Evolutionary conservation across 177 flowering plant species (phyloP).

Genomic region (Vitis hybrid): DNA sequence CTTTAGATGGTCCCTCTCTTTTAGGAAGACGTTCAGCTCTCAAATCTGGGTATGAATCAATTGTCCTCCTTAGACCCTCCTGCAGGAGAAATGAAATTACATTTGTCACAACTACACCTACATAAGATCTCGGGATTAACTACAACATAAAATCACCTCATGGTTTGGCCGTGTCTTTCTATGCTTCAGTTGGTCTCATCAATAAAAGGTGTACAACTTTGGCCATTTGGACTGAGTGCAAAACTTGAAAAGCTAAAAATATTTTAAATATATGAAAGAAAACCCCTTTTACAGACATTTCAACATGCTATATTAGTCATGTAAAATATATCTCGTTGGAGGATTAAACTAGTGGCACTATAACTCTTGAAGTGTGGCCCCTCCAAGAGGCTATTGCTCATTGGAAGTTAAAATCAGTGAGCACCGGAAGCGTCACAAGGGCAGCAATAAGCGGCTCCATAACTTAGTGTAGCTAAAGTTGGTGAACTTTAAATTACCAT

Average conservation of each 20-base stretch:
- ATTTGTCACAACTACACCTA: not conserved
- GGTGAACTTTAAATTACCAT: not conserved
- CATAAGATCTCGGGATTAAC: not conserved
- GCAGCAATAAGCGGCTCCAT: not conserved
- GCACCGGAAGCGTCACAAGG: not conserved
- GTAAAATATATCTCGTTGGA: not conserved
- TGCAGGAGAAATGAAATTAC: constrained; percentile 25
- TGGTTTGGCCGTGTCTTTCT: no score
- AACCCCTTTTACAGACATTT: not conserved
- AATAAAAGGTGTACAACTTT: not conserved
- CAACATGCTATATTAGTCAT: not conserved
- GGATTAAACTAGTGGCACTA: not conserved
- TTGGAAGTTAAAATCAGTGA: no score
- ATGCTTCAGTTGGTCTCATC: not conserved
- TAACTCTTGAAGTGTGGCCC: not conserved
- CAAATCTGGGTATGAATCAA: constrained; percentile 76
- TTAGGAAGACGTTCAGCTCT: constrained; percentile 52
- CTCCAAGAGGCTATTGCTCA: not conserved
- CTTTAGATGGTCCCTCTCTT: constrained; percentile 83
- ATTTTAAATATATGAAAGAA: not conserved
- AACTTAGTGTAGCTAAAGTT: not conserved
- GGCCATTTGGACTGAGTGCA: not conserved
- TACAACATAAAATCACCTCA: not conserved
- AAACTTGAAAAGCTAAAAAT: not conserved
- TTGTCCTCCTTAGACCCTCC: constrained; percentile 85